Conservation (phyloP, 75 land plant genomes). For the Pseudotsuga menziesii region DNA sequence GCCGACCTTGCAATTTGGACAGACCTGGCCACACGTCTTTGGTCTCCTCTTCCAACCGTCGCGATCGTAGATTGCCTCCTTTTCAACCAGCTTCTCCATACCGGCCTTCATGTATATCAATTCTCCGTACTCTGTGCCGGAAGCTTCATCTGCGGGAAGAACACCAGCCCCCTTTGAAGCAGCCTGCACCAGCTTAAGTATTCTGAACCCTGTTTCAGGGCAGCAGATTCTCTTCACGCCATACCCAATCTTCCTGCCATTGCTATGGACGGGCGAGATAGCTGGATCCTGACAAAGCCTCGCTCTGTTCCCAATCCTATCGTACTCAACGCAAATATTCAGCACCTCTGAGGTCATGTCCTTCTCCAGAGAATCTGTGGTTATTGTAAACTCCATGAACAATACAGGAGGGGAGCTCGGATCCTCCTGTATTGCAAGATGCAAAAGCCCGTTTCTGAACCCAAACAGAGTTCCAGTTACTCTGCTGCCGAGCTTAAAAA, state of each 20-base stretch:
- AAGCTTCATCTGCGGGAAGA: constrained; percentile 10
- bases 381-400: constrained; percentile 59
- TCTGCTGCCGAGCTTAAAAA: constrained; percentile 23
- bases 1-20: no score
- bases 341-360: constrained; percentile 87
- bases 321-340: constrained; percentile 66
- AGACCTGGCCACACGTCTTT: no score
- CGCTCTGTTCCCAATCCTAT: constrained; percentile 13
- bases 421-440: constrained; percentile 66
- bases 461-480: constrained; percentile 80
- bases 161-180: constrained; percentile 31
- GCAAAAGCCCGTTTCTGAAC: constrained; percentile 61
- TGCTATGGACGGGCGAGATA: constrained; percentile 28
- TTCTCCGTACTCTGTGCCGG: constrained; percentile 26
- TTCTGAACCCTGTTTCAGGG: constrained; percentile 3
- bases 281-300: constrained; percentile 12
- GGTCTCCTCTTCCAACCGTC: no score
- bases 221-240: constrained; percentile 14
- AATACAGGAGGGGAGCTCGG: constrained; percentile 44
- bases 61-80: no score
- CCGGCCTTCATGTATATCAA: constrained; percentile 70
- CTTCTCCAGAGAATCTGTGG: constrained; percentile 56
- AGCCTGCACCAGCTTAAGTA: constrained; percentile 11
- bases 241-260: constrained; percentile 27
- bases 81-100: no score